Percentiles rank a stretch among this genome's conserved stretches.
phyloP scores from a whole-genome alignment of 2,329 filamentous ascomycete genomes.

The Sclerotiophoma versabilis region DNA sequence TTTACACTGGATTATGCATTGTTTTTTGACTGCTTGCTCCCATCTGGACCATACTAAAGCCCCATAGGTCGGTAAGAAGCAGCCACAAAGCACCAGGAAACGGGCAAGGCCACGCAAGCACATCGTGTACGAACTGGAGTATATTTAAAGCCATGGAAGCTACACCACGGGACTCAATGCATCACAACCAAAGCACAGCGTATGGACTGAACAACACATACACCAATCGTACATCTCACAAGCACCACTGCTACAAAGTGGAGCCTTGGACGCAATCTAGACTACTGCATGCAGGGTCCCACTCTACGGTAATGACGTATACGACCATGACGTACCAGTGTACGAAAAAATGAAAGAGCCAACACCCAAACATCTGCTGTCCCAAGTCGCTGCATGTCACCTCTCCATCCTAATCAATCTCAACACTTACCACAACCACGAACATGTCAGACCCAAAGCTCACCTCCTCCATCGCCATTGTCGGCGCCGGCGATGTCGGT shows the following conservation, averaged over 20 bases:
- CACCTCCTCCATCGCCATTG: constrained; percentile 31
- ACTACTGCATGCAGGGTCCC: constrained; percentile 6
- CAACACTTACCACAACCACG: neutral
- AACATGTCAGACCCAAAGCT: constrained; percentile 23
- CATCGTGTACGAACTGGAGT: neutral
- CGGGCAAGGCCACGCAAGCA: neutral
- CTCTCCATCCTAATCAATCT: no score
- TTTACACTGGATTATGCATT: constrained; percentile 7
- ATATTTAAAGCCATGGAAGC: neutral
- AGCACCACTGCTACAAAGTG: neutral
- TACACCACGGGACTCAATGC: no score
- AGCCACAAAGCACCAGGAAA: neutral
- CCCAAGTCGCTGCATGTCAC: neutral
- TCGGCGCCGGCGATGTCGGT: constrained; percentile 34
- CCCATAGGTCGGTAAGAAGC: neutral
- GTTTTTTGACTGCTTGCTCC: neutral
- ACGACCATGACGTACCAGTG: constrained; percentile 14
- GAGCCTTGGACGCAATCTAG: neutral
- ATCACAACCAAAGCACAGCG: neutral
- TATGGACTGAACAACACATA: neutral
- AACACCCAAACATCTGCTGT: neutral
- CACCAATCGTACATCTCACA: neutral
- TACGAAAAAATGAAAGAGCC: constrained; percentile 3
- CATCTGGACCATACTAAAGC: neutral
- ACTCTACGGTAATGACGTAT: constrained; percentile 14